Evolutionary conservation across 305 asterid genomes (phyloP), one percentile per base, ranked within the genome.

Genomic region (Solanum hybrid): DNA sequence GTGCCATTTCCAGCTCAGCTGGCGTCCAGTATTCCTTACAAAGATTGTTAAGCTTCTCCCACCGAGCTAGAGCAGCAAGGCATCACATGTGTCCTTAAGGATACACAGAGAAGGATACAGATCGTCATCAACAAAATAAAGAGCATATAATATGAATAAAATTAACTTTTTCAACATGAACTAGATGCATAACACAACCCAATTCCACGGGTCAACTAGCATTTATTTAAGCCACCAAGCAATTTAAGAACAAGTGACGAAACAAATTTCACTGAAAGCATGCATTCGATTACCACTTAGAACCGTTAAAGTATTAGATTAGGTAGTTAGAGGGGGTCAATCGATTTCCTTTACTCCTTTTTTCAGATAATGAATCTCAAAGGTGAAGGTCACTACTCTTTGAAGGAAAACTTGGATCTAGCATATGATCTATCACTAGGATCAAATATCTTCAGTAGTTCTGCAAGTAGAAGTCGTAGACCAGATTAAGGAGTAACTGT

Each of bases 11-110:
- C 94, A 96, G 92, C 90, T 98, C 99, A 91, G 99, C 98, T 86
- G 98, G 98, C 84, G 98, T 96, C 99, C 99, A 98, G 71, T 92
- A 96, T 92, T 95, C 99, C 95, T 95, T 96, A 95, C 99, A 98
- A 60, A 98, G 95, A 93, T 95, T 95, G 92, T 94, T 98, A 92
- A 98, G 99, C 95, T 98, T 99, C 93, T 98, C 98, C 97, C 99
- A 98, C 78, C 98, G 97, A 87, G 99, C 99, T 92, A 98, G 95
- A 86, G 99, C 98, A 90, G 98, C 98, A 91, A 98, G 99, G 92
- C 99, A 95, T 90, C 98, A 92, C 97, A 98, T 98, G 37, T 97
- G 97, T 32, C 99, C 99, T 96, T 93, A 64, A 37, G 88, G 64
- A 89, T 71, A 91, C 87, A 93, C 71, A 88, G 6, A 40, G 17